phyloP scores from a whole-genome alignment of 495 filamentous ascomycete genomes.

The Immersiella caudata region DNA sequence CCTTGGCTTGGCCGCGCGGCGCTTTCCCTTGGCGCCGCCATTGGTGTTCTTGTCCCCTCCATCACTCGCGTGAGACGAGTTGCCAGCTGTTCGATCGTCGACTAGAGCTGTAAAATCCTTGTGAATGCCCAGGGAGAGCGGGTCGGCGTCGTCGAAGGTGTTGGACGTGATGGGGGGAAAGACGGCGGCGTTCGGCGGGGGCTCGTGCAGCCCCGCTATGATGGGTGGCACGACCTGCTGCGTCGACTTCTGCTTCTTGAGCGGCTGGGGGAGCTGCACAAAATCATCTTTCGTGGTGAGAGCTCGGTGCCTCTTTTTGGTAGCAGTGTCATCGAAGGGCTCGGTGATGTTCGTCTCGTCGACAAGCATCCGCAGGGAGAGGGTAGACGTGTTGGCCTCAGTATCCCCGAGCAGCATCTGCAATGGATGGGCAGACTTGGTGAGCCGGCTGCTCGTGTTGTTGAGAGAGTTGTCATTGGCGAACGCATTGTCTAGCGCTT shows the following conservation, averaged over 20 bases:
- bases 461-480: conserved; percentile 14
- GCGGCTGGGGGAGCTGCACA: conserved; percentile 58
- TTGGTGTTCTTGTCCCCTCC: conserved; percentile 24
- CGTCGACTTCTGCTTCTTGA: conserved; percentile 58
- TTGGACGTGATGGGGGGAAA: conserved; percentile 70
- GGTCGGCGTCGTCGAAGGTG: conserved; percentile 47
- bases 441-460: conserved; percentile 12
- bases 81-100: conserved; percentile 33
- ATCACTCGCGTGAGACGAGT: conserved; percentile 26
- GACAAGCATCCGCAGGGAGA: conserved; percentile 49
- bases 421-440: conserved; percentile 29
- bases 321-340: conserved; percentile 35
- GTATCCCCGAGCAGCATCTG: conserved; percentile 35
- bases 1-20: conserved; percentile 50
- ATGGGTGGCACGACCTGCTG: conserved; percentile 61
- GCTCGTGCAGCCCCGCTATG: conserved; percentile 74
- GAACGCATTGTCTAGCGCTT: conserved; percentile 22
- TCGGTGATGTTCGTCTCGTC: conserved; percentile 44
- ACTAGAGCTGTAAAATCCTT: conserved; percentile 27
- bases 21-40: conserved; percentile 37
- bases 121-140: conserved; percentile 19
- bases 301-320: conserved; percentile 51
- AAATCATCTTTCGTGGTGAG: conserved; percentile 55
- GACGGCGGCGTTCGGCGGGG: conserved; percentile 70
- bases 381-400: conserved; percentile 39